A percentile compares a stretch with the other conserved stretches of the same genome.
Conservation (phyloP, 1,139 yeast species). For the Petasospora fabianii region DNA sequence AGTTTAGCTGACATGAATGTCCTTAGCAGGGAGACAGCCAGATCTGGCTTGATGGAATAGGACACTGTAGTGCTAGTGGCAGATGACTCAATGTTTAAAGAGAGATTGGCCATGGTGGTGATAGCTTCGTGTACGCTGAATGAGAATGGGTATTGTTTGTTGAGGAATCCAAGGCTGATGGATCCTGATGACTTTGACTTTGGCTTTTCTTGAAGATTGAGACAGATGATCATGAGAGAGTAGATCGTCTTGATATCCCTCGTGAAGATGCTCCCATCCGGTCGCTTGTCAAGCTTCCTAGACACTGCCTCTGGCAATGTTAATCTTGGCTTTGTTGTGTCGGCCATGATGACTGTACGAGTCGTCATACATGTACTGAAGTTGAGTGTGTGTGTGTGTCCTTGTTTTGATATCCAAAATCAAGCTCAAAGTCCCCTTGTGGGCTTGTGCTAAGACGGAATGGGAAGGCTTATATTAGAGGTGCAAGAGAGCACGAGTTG, state of each 20-base stretch:
- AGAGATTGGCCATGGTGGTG: constrained; percentile 45
- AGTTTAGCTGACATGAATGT: constrained; percentile 64
- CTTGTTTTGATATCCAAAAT: too few relatives aligned
- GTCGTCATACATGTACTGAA: too few relatives aligned
- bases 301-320: constrained; percentile 43
- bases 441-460: too few relatives aligned
- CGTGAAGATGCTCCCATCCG: constrained; percentile 49
- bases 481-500: constrained; percentile 5
- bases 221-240: constrained; percentile 47
- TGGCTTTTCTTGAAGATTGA: constrained; percentile 37
- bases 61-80: constrained; percentile 57
- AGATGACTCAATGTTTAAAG: constrained; percentile 44
- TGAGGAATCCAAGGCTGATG: constrained; percentile 26
- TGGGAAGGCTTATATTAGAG: too few relatives aligned
- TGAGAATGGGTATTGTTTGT: constrained; percentile 39
- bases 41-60: constrained; percentile 51
- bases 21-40: constrained; percentile 49
- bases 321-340: constrained; percentile 9
- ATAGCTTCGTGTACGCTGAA: constrained; percentile 56
- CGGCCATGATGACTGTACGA: background rate
- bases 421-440: too few relatives aligned
- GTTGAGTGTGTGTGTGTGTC: too few relatives aligned
- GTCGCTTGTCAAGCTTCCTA: constrained; percentile 43
- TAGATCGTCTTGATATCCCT: constrained; percentile 57
- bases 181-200: constrained; percentile 22